Evolutionary conservation across 495 filamentous ascomycete genomes (phyloP).

Genomic region (Amniculicola lignicola): DNA sequence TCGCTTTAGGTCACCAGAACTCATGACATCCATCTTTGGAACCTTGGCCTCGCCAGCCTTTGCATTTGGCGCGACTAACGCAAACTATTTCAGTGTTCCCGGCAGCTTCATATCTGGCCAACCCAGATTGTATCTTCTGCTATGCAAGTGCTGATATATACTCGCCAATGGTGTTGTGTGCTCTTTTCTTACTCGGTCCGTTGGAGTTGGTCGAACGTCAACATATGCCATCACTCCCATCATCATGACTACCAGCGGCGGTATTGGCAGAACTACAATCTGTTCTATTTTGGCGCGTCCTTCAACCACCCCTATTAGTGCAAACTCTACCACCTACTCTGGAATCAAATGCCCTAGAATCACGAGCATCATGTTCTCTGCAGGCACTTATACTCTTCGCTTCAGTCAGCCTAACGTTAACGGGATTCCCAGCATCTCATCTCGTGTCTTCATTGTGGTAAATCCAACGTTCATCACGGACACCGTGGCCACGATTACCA

Average conservation of each 20-base stretch:
- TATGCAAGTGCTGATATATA: not conserved
- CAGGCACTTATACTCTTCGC: constrained; percentile 20
- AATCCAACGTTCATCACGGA: constrained; percentile 11
- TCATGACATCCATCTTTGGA: constrained; percentile 8
- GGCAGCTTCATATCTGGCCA: constrained; percentile 12
- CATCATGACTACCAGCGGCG: constrained; percentile 15
- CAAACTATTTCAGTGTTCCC: constrained; percentile 5
- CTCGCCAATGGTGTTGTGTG: constrained; percentile 11
- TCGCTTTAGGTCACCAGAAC: constrained; percentile 14
- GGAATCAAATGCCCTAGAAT: constrained; percentile 13
- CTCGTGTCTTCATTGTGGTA: constrained; percentile 16
- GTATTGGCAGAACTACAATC: constrained; percentile 9
- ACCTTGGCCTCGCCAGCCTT: constrained; percentile 6
- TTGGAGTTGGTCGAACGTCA: not conserved
- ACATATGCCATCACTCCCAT: constrained; percentile 21
- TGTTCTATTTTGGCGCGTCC: constrained; percentile 9
- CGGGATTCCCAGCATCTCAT: constrained; percentile 6
- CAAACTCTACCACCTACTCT: constrained; percentile 14
- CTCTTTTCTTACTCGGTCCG: constrained; percentile 22
- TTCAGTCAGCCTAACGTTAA: constrained; percentile 13
- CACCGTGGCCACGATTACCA: not conserved
- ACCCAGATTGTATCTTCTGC: not conserved
- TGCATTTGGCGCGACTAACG: constrained; percentile 15
- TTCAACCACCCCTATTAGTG: constrained; percentile 15
- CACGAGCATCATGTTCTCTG: constrained; percentile 9